phyloP scores from a whole-genome alignment of 2,329 filamentous ascomycete species.

The Onygenales sp. region DNA sequence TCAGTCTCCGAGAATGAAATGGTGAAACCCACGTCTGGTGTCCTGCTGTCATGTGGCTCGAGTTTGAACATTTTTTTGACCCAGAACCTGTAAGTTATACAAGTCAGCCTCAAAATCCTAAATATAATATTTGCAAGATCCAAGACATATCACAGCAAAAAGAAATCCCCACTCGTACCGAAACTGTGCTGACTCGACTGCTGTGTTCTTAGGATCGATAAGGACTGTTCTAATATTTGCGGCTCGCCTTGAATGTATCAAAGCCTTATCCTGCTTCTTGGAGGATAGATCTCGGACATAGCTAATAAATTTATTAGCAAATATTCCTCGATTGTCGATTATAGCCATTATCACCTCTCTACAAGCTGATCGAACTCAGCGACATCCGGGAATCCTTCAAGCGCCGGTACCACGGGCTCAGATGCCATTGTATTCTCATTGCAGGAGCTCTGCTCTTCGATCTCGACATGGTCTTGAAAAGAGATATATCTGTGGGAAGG shows the following conservation, averaged over 20 bases:
- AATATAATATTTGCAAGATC: background rate
- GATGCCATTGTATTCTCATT: slow-evolving; percentile 36
- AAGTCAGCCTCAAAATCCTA: slow-evolving; percentile 4
- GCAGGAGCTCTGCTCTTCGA: slow-evolving; percentile 36
- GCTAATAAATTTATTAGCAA: slow-evolving; percentile 18
- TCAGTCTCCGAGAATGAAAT: background rate
- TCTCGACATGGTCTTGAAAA: slow-evolving; percentile 28
- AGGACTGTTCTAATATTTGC: slow-evolving; percentile 39
- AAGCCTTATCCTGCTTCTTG: slow-evolving; percentile 44
- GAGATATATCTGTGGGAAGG: slow-evolving; percentile 24
- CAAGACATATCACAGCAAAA: background rate
- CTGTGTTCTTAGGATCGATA: slow-evolving; percentile 41
- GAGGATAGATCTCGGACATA: slow-evolving; percentile 41
- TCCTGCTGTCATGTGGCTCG: slow-evolving; percentile 28
- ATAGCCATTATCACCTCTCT: slow-evolving; percentile 25
- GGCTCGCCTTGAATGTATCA: slow-evolving; percentile 40
- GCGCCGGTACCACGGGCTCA: slow-evolving; percentile 32
- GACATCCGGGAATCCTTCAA: slow-evolving; percentile 37
- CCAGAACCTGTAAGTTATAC: slow-evolving; percentile 34
- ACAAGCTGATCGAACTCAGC: slow-evolving; percentile 38
- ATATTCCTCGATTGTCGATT: background rate
- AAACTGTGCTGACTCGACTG: slow-evolving; percentile 42
- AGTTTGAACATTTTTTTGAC: slow-evolving; percentile 46
- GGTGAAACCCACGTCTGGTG: slow-evolving; percentile 26
- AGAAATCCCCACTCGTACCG: slow-evolving; percentile 22